A percentile compares a stretch with the other conserved stretches of the same genome.
phyloP scores from a whole-genome alignment of 108 stramenopile species.

The Cyclotella baltica region DNA sequence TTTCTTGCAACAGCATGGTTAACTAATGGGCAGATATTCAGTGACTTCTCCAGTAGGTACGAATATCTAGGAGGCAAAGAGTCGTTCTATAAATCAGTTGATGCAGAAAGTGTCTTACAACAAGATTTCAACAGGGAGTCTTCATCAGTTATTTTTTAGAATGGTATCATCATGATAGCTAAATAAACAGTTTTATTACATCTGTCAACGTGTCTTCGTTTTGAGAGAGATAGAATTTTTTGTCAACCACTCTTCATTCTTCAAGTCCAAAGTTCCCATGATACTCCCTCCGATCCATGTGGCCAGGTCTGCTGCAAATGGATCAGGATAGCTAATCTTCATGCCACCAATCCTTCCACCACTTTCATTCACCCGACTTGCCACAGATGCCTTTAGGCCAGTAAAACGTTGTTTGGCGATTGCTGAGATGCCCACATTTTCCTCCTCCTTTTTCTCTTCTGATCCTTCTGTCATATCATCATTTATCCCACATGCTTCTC shows the following conservation, averaged over 20 bases:
- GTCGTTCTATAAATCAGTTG: conserved; percentile 22
- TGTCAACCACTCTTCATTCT: conserved; percentile 23
- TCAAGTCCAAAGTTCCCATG: conserved; percentile 33
- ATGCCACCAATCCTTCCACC: conserved; percentile 21
- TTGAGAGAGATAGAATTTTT: neutral
- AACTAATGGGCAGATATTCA: conserved; percentile 16
- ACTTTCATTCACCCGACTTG: neutral
- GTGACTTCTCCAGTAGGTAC: conserved; percentile 7
- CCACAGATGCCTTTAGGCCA: conserved; percentile 14
- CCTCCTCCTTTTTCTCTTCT: conserved; percentile 45
- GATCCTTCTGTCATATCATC: conserved; percentile 2
- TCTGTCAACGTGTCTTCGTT: neutral
- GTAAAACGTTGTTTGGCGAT: conserved; percentile 36
- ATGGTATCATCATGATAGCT: neutral
- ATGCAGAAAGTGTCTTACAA: conserved; percentile 32
- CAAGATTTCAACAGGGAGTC: conserved; percentile 26
- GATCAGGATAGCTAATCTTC: conserved; percentile 40
- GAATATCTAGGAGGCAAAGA: neutral
- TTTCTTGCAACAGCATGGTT: conserved; percentile 31
- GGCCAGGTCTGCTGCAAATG: conserved; percentile 41
- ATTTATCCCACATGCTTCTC: conserved; percentile 34
- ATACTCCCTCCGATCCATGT: conserved; percentile 43
- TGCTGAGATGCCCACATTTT: conserved; percentile 11
- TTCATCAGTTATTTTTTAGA: conserved; percentile 28
- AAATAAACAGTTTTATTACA: neutral